phyloP scores from a whole-genome alignment of 805 yeast genomes.

The Monosporozyma siamensis region DNA sequence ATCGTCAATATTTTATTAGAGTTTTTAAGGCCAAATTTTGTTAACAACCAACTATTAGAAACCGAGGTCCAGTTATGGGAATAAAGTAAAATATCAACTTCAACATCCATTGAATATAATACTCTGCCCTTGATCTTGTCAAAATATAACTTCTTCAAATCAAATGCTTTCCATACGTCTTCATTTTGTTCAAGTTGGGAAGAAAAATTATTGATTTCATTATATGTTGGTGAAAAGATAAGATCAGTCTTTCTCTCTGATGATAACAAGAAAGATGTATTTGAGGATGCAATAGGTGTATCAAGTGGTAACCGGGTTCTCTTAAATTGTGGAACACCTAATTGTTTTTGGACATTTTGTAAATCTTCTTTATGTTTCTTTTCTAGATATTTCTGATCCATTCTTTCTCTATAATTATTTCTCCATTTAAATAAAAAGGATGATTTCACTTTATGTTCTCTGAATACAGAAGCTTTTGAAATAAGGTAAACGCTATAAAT shows the following conservation, averaged over 20 bases:
- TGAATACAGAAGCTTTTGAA: conserved; percentile 37
- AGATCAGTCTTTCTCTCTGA: conserved; percentile 17
- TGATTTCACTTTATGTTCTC: conserved; percentile 15
- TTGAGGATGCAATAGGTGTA: conserved; percentile 10
- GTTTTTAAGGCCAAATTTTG: conserved; percentile 25
- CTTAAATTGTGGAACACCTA: conserved; percentile 30
- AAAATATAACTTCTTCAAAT: conserved; percentile 31
- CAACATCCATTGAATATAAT: background rate
- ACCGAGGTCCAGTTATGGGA: conserved; percentile 23
- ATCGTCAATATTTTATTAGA: conserved; percentile 2
- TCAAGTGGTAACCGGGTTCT: conserved; percentile 18
- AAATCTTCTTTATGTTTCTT: conserved; percentile 30
- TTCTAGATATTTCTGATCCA: conserved; percentile 32
- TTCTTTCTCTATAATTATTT: conserved; percentile 28
- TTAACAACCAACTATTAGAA: conserved; percentile 27
- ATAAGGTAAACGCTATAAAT: conserved; percentile 37
- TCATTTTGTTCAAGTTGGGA: conserved; percentile 30
- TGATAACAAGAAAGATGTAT: conserved; percentile 15
- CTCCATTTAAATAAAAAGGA: conserved; percentile 29
- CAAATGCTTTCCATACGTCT: conserved; percentile 41
- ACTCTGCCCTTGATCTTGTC: conserved; percentile 12
- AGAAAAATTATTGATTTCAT: conserved; percentile 26
- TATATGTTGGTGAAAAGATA: conserved; percentile 17
- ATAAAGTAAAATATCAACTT: conserved; percentile 18
- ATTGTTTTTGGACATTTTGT: conserved; percentile 25